Evolutionary conservation across 2,329 filamentous ascomycete genomes (phyloP), one percentile per base, ranked within the genome.

Genomic region (Penicillium digitatum): DNA sequence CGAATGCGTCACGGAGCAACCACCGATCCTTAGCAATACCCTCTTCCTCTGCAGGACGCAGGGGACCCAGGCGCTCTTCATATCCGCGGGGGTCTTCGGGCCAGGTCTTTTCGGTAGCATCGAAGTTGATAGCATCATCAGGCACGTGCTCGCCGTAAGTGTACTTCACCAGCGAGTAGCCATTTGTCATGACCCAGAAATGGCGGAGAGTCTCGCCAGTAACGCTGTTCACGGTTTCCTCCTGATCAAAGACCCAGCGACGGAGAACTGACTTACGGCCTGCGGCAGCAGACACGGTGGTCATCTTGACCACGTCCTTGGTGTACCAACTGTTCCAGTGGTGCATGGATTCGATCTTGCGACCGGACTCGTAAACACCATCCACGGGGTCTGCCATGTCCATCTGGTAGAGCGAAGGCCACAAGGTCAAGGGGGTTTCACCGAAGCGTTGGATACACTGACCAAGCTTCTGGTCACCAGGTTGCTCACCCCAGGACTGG

Each of bases 241-340:
- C 65, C 58, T 75, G 72, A 58, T 76, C 73, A 44, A 76, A 76
- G 43, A 74, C 69, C 74, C 74, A 76, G 55, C 74, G 72, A 43
- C 74, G 72, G n/a, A 76, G 68, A 32, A 76, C 69, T 2, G 74
- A 76, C 40, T 69, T 66, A 32, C 74, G 71, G 40, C 74, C 74
- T 1, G 73, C 73, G 29, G 69, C 72, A 22, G 72, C 72, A 20
- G 72, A 56, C 14, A 76, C 73, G 20, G 74, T 68, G 54, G 68
- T 72, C 74, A 77, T 76, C 64, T 74, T 74, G 32, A 76, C 72
- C 3, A 77, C 74, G 53, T 76, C 74, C 67, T 74, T 75, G 52
- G 63, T 69, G 59, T 75, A 76, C 74, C 74, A 77, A 38, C 70
- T 74, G 61, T 70, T 72, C 74, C 74, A 76, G 62, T 77, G 74